These are phyloP conservation scores for Primulina eburnea DNA, from an alignment of 257 asterid species.

Conservation along the genomic window DNA sequence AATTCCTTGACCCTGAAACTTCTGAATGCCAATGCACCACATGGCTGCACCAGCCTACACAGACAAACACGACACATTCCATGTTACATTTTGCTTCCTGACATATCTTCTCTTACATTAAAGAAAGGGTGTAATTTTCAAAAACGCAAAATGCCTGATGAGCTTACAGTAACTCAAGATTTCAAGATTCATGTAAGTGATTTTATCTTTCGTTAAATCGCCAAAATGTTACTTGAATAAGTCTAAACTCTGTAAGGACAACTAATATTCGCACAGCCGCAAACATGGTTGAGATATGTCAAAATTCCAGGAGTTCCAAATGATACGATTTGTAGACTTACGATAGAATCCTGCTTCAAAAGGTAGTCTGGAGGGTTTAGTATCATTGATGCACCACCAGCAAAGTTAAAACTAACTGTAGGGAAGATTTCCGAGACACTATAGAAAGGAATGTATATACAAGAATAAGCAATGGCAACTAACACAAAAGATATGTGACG, in stretches of 20 bases:
- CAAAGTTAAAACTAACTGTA: slow-evolving; percentile 67
- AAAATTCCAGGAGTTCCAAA: too few species aligned
- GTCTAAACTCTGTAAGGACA: background rate
- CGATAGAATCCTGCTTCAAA: slow-evolving; percentile 83
- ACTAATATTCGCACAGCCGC: background rate
- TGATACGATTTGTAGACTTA: slow-evolving; percentile 37
- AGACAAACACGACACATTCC: slow-evolving; percentile 6
- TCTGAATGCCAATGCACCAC: slow-evolving; percentile 97
- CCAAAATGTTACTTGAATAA: background rate
- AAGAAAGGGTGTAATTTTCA: background rate
- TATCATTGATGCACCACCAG: slow-evolving; percentile 82
- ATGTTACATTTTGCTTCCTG: background rate
- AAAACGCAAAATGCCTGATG: too few species aligned
- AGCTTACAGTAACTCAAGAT: background rate
- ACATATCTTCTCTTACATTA: background rate
- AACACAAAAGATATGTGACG: slow-evolving; percentile 6
- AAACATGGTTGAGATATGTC: too few species aligned
- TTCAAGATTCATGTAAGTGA: background rate
- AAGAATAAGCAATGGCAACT: background rate
- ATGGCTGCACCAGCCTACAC: slow-evolving; percentile 81
- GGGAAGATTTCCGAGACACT: slow-evolving; percentile 78
- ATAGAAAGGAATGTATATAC: slow-evolving; percentile 3
- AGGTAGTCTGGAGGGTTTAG: slow-evolving; percentile 79
- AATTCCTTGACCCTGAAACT: slow-evolving; percentile 69
- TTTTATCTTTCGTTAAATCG: background rate